These are phyloP conservation scores for Streptanthus diversifolius DNA, from an alignment of 345 rosid genomes.

Conservation along the genomic window DNA sequence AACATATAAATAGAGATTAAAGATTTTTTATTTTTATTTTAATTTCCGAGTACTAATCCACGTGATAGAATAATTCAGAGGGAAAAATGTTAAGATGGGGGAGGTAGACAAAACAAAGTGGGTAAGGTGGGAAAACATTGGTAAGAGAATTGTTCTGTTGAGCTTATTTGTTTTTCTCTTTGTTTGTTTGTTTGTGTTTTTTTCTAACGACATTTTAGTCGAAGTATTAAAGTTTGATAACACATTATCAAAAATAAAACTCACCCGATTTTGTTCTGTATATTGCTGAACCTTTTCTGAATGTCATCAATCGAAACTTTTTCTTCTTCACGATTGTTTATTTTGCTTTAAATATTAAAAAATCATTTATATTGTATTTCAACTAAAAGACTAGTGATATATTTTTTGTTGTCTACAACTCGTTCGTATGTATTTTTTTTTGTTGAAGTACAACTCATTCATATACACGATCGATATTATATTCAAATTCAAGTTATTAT, in stretches of 20 bases:
- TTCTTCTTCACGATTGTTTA: too few relatives aligned
- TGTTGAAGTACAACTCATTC: not conserved
- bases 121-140: constrained; percentile 30
- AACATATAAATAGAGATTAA: not conserved
- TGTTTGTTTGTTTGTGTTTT: constrained; percentile 13
- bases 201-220: not conserved
- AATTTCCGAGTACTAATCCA: constrained; percentile 8
- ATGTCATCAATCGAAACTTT: too few relatives aligned
- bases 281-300: too few relatives aligned
- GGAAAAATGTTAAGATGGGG: not conserved
- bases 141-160: constrained; percentile 12
- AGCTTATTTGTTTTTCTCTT: not conserved
- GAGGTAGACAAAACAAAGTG: constrained; percentile 32
- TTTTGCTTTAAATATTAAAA: too few relatives aligned
- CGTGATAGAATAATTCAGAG: not conserved
- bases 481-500: not conserved
- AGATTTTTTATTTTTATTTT: not conserved
- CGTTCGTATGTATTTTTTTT: too few relatives aligned
- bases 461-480: not conserved
- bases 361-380: not conserved
- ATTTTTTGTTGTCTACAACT: not conserved
- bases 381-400: not conserved
- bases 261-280: not conserved
- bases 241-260: not conserved
- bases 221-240: not conserved